phyloP scores from a whole-genome alignment of 2,329 filamentous ascomycete species.

The Thielaviopsis ethacetica region DNA sequence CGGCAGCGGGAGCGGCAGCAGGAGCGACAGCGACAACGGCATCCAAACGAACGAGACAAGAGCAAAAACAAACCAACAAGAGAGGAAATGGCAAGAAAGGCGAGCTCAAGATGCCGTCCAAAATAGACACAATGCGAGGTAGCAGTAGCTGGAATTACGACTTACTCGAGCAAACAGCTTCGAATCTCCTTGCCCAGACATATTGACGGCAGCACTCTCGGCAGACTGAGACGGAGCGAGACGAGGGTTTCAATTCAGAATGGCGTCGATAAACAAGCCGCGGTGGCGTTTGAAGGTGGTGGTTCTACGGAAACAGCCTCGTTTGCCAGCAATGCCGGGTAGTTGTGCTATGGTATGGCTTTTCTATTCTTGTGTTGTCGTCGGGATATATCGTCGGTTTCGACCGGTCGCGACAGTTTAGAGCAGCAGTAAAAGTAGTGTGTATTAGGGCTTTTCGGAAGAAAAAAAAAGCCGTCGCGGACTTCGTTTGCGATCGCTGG shows the following conservation, averaged over 20 bases:
- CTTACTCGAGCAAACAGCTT: slow-evolving; percentile 96
- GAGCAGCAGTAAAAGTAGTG: not conserved
- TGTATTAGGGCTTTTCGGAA: not conserved
- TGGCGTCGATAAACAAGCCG: slow-evolving; percentile 19
- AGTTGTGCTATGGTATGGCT: not conserved
- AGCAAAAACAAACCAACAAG: not conserved
- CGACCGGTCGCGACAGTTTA: not conserved
- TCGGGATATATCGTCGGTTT: not conserved
- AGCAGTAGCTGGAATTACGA: slow-evolving; percentile 12
- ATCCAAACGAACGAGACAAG: not conserved
- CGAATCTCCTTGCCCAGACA: slow-evolving; percentile 56
- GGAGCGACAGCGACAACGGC: not conserved
- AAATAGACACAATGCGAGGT: not conserved
- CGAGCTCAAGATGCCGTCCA: no score
- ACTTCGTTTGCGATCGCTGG: not conserved
- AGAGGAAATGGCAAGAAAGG: not conserved
- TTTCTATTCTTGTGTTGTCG: not conserved
- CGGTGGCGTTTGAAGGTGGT: not conserved
- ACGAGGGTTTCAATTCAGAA: slow-evolving; percentile 31
- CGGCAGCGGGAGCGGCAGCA: not conserved
- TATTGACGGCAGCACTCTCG: slow-evolving; percentile 23
- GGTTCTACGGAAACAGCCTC: not conserved
- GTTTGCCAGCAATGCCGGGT: not conserved
- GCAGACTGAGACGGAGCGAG: not conserved
- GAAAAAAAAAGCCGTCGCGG: not conserved